phyloP scores from a whole-genome alignment of 179 eudicot species.

The Heliamphora pulchella region DNA sequence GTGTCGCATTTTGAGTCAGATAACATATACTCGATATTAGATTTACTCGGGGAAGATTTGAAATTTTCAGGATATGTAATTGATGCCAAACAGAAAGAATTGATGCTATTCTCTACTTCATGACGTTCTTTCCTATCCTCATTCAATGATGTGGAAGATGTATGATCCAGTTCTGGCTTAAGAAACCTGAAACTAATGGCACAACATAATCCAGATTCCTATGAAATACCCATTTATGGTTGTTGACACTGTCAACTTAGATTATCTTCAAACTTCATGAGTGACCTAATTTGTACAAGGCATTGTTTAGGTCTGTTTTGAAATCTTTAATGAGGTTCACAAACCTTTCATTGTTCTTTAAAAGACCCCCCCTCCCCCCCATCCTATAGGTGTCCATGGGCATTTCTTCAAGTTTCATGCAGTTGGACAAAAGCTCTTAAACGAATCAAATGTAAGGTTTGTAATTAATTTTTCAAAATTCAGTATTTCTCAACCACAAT shows the following conservation, averaged over 20 bases:
- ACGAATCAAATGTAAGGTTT: not conserved
- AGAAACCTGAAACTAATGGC: slow-evolving; percentile 2
- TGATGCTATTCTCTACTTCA: not conserved
- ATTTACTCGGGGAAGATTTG: slow-evolving; percentile 21
- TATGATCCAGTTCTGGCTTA: not conserved
- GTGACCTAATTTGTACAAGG: not conserved
- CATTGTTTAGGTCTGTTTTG: not conserved
- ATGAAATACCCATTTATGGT: not conserved
- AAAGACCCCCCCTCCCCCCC: not conserved
- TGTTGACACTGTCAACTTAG: not conserved
- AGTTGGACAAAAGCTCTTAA: slow-evolving; percentile 8
- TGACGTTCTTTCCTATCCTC: not conserved
- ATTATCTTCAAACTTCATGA: not conserved
- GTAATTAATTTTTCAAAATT: not conserved
- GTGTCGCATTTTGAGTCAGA: slow-evolving; percentile 15
- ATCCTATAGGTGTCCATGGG: not conserved
- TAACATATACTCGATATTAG: slow-evolving; percentile 15
- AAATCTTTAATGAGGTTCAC: not conserved
- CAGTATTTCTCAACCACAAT: not conserved
- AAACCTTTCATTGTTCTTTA: not conserved
- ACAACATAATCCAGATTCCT: not conserved
- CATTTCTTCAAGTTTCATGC: slow-evolving; percentile 3
- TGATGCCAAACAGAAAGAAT: not conserved
- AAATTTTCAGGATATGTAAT: slow-evolving; percentile 16
- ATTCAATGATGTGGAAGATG: not conserved